phyloP scores from a whole-genome alignment of 768 basidiomycete genomes.

The Pleurotus eryngii region DNA sequence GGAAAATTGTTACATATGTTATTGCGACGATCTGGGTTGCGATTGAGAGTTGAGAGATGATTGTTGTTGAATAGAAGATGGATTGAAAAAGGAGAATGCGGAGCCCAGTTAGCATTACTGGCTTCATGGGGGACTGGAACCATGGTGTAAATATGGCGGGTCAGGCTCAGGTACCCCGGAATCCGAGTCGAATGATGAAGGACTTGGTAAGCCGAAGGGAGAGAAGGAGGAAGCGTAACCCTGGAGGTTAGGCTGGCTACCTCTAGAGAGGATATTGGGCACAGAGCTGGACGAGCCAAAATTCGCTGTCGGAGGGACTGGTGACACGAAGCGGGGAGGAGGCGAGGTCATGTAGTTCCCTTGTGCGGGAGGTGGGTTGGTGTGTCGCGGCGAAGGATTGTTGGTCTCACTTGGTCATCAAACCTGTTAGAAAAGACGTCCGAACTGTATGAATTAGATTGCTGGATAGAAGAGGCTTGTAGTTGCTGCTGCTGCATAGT shows the following conservation, averaged over 20 bases:
- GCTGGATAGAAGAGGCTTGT: constrained; percentile 21
- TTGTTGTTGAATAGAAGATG: constrained; percentile 29
- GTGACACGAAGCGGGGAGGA: constrained; percentile 43
- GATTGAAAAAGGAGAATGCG: constrained; percentile 21
- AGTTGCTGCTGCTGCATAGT: constrained; percentile 42
- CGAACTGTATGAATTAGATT: constrained; percentile 4
- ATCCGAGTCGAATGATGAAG: constrained; percentile 1
- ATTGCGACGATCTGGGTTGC: constrained; percentile 17
- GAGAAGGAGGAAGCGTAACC: constrained; percentile 3
- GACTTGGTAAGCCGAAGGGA: constrained; percentile 2
- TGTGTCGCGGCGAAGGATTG: constrained; percentile 20
- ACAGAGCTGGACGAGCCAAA: neutral
- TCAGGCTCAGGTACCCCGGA: constrained; percentile 1
- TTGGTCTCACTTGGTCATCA: constrained; percentile 16
- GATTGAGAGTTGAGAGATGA: constrained; percentile 29
- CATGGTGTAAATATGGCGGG: neutral
- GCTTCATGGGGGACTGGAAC: no score
- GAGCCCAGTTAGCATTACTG: no score
- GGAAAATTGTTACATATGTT: constrained; percentile 15
- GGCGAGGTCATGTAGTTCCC: constrained; percentile 35
- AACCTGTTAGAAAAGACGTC: constrained; percentile 13
- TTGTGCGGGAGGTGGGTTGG: constrained; percentile 17
- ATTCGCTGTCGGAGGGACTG: constrained; percentile 28
- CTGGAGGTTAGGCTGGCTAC: constrained; percentile 3
- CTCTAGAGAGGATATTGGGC: neutral